Evolutionary conservation across 2,329 filamentous ascomycete genomes (phyloP).

Genomic region (Apiospora arundinis): DNA sequence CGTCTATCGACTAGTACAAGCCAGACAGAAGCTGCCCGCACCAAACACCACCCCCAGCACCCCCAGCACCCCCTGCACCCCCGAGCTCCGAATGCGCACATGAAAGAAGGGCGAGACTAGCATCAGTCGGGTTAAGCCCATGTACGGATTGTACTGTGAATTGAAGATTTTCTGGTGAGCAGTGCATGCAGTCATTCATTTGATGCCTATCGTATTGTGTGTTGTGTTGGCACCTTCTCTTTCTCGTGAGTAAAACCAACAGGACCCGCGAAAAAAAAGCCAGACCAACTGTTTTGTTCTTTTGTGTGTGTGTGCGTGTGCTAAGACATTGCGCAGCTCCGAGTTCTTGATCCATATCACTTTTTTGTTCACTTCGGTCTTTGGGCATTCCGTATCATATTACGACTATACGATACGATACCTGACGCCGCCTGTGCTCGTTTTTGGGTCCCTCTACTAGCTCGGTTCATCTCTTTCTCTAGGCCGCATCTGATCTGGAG

Average conservation of each 20-base stretch:
- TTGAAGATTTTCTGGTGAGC: conserved; percentile 19
- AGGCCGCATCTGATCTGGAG: neutral
- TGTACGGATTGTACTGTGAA: neutral
- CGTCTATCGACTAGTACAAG: neutral
- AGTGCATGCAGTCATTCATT: conserved; percentile 4
- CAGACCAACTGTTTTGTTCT: neutral
- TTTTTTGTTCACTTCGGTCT: no score
- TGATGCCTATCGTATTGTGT: neutral
- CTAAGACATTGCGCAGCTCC: neutral
- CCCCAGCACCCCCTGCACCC: neutral
- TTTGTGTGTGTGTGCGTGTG: neutral
- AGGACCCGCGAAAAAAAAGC: neutral
- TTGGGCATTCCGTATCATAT: neutral
- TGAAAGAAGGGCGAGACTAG: neutral
- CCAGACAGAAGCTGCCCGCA: neutral
- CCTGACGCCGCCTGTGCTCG: neutral
- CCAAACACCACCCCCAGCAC: neutral
- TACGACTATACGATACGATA: neutral
- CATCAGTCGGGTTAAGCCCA: neutral
- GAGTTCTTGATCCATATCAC: no score
- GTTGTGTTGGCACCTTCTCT: neutral
- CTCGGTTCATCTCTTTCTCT: neutral
- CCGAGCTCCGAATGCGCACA: conserved; percentile 17
- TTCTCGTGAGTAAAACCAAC: neutral
- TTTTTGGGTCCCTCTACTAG: neutral